These are phyloP conservation scores for Massariosphaeria phaeospora DNA, from an alignment of 495 filamentous ascomycete species.

Conservation along the genomic window DNA sequence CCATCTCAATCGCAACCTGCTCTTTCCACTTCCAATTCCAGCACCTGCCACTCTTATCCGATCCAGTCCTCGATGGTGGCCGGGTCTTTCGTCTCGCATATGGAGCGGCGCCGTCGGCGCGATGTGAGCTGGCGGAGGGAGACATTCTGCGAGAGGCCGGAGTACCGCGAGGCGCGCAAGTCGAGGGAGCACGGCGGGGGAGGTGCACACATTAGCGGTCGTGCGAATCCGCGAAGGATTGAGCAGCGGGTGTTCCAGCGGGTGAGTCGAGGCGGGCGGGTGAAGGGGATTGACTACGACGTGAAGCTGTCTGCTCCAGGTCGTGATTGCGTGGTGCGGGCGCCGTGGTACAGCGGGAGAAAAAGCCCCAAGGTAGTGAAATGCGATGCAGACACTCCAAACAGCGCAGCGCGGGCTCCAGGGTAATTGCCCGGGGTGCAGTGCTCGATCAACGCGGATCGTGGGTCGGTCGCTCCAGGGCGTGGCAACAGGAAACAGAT, in stretches of 20 bases:
- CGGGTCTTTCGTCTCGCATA: conserved; percentile 35
- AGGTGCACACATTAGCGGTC: conserved; percentile 32
- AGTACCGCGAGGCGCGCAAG: conserved; percentile 29
- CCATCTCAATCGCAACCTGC: background rate
- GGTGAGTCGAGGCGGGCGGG: too few relatives aligned
- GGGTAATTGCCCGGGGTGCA: too few relatives aligned
- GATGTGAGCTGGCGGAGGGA: conserved; percentile 34
- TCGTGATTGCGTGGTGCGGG: background rate
- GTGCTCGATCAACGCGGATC: too few relatives aligned
- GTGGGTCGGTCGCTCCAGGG: too few relatives aligned
- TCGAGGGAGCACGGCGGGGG: conserved; percentile 25
- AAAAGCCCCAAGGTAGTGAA: too few relatives aligned
- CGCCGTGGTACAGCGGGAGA: background rate
- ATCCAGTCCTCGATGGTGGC: conserved; percentile 37
- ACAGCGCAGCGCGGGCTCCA: too few relatives aligned
- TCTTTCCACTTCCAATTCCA: conserved; percentile 3
- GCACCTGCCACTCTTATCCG: conserved; percentile 29
- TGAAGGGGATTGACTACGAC: too few relatives aligned
- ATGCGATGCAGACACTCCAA: too few relatives aligned
- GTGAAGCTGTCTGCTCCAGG: too few relatives aligned
- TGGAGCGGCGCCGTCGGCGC: conserved; percentile 31
- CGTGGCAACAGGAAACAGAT: too few relatives aligned
- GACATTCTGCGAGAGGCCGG: conserved; percentile 34
- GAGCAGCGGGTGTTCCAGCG: background rate
- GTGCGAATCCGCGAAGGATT: conserved; percentile 27